These are phyloP conservation scores for Brassica incana DNA, from an alignment of 345 rosid genomes.

Conservation along the genomic window DNA sequence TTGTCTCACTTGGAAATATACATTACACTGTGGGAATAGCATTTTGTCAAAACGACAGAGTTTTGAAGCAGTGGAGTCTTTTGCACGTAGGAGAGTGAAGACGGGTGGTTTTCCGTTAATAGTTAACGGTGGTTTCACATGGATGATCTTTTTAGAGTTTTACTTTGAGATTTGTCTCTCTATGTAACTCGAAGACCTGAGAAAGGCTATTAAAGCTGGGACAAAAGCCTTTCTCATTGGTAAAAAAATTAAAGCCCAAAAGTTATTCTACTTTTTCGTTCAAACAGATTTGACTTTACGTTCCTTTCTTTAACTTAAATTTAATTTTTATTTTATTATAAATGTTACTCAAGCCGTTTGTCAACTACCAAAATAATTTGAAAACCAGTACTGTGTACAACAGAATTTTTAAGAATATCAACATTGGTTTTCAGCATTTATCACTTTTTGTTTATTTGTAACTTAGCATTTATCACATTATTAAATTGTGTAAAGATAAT, in stretches of 20 bases:
- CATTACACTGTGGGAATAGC: background rate
- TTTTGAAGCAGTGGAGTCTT: conserved; percentile 21
- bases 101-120: conserved; percentile 16
- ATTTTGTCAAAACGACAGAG: background rate
- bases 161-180: background rate
- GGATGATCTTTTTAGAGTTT: background rate
- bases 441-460: background rate
- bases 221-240: background rate
- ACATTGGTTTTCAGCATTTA: background rate
- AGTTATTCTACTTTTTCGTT: background rate
- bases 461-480: background rate
- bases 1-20: background rate
- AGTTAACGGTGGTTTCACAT: conserved; percentile 1
- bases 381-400: background rate
- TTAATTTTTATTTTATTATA: background rate
- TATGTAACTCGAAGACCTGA: background rate
- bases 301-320: background rate
- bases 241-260: background rate
- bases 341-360: background rate
- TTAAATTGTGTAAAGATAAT: background rate
- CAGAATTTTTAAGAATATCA: background rate
- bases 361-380: background rate
- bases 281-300: conserved; percentile 3
- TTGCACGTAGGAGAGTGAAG: conserved; percentile 20
- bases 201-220: background rate